Percentiles rank a stretch among this genome's conserved stretches.
Evolutionary conservation across 441 rosid genomes (phyloP).

Genomic region (Breynia disticha): DNA sequence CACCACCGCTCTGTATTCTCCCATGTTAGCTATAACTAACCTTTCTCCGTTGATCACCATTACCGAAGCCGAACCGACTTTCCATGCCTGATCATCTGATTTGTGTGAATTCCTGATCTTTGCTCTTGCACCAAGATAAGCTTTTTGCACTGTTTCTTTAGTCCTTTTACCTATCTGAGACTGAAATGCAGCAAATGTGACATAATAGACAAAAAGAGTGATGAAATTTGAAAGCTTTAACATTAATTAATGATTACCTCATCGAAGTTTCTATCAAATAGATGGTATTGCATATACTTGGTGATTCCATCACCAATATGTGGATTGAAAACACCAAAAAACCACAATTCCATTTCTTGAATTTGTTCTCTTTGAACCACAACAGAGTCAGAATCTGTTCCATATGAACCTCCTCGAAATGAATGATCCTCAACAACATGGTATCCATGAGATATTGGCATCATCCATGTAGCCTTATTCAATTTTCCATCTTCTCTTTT

Average conservation of each 20-base stretch:
- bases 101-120: slow-evolving; percentile 30
- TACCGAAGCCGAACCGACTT: slow-evolving; percentile 43
- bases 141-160: slow-evolving; percentile 47
- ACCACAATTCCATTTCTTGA: slow-evolving; percentile 54
- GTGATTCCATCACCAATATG: slow-evolving; percentile 38
- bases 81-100: slow-evolving; percentile 23
- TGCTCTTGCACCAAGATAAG: slow-evolving; percentile 41
- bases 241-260: slow-evolving; percentile 34
- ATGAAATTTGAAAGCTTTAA: background rate
- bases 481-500: slow-evolving; percentile 14
- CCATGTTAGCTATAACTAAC: slow-evolving; percentile 56
- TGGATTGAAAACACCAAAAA: slow-evolving; percentile 49
- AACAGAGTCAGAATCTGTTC: slow-evolving; percentile 26
- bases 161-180: slow-evolving; percentile 36
- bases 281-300: slow-evolving; percentile 50
- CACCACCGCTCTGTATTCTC: slow-evolving; percentile 49
- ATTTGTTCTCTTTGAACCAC: slow-evolving; percentile 63
- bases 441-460: slow-evolving; percentile 55
- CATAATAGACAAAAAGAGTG: background rate
- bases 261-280: slow-evolving; percentile 35
- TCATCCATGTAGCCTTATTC: slow-evolving; percentile 54
- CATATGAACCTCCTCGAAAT: slow-evolving; percentile 13
- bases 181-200: slow-evolving; percentile 19
- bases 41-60: slow-evolving; percentile 61
- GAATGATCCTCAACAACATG: slow-evolving; percentile 39